These are phyloP conservation scores for Taiozyma sp. DNA, from an alignment of 1,139 yeast species.

Conservation along the genomic window DNA sequence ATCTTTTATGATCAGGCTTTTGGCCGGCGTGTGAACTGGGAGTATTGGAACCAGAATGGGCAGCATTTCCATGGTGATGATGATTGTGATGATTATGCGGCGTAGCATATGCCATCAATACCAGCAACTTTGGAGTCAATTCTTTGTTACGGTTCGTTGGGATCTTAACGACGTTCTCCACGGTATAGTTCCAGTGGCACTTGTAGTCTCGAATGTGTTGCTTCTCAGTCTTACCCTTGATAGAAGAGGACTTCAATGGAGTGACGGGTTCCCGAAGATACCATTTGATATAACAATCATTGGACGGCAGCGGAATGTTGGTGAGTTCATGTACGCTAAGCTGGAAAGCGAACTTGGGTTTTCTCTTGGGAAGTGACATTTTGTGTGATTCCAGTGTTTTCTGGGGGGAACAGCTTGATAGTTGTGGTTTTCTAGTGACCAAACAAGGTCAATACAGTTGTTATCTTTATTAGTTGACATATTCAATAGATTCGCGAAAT, in stretches of 20 bases:
- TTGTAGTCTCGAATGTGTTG: conserved; percentile 43
- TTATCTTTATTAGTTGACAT: neutral
- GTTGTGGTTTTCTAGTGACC: too few species aligned
- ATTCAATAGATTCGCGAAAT: neutral
- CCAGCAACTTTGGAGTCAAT: conserved; percentile 31
- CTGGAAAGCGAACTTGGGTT: conserved; percentile 53
- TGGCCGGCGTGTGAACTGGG: neutral
- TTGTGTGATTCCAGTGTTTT: neutral
- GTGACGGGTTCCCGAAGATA: conserved; percentile 36
- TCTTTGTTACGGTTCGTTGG: conserved; percentile 33
- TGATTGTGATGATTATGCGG: conserved; percentile 5
- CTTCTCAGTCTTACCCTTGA: conserved; percentile 41
- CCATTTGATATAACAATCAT: conserved; percentile 66
- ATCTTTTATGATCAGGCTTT: neutral
- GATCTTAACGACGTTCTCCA: conserved; percentile 35
- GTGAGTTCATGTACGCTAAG: conserved; percentile 64
- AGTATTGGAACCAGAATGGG: neutral
- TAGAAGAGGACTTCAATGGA: conserved; percentile 23
- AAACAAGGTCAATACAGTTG: neutral
- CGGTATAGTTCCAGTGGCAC: conserved; percentile 42
- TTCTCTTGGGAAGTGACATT: conserved; percentile 7
- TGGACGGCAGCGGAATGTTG: conserved; percentile 79
- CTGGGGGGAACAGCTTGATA: too few species aligned
- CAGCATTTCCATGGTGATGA: conserved; percentile 1
- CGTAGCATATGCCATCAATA: conserved; percentile 28